Conservation (phyloP, 1,284 basidiomycete species). For the Papiliotrema terrestris region DNA sequence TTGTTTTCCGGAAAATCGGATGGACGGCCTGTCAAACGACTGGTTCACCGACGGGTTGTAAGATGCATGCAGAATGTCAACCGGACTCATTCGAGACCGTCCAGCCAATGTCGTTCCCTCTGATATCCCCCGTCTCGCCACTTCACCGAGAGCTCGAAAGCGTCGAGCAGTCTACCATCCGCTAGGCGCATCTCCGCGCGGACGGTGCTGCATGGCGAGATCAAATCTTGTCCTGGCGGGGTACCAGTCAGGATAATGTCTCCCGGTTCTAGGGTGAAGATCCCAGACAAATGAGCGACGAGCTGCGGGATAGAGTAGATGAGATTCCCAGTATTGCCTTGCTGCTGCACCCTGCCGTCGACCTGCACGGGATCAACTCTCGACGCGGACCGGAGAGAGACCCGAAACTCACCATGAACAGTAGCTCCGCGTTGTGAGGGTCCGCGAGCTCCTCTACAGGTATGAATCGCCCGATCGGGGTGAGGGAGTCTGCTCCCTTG, state of each 20-base stretch:
- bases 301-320: constrained; percentile 2
- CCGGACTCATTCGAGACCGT: background rate
- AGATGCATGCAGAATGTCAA: background rate
- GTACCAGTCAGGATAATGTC: constrained; percentile 4
- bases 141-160: background rate
- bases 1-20: background rate
- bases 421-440: background rate
- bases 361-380: background rate
- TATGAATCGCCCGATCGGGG: background rate
- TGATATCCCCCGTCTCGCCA: background rate
- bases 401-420: background rate
- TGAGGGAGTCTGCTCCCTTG: constrained; percentile 1
- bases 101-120: background rate
- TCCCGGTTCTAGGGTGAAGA: background rate
- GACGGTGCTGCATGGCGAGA: background rate
- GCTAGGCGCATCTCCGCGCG: background rate
- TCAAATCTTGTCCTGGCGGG: background rate
- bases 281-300: background rate
- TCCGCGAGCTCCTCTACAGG: background rate
- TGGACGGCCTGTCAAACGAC: background rate
- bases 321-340: background rate
- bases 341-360: background rate
- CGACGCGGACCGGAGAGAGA: background rate
- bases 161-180: background rate
- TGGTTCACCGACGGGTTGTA: background rate